Evolutionary conservation across 495 filamentous ascomycete species (phyloP).

Genomic region (Aspergillus homomorphus): DNA sequence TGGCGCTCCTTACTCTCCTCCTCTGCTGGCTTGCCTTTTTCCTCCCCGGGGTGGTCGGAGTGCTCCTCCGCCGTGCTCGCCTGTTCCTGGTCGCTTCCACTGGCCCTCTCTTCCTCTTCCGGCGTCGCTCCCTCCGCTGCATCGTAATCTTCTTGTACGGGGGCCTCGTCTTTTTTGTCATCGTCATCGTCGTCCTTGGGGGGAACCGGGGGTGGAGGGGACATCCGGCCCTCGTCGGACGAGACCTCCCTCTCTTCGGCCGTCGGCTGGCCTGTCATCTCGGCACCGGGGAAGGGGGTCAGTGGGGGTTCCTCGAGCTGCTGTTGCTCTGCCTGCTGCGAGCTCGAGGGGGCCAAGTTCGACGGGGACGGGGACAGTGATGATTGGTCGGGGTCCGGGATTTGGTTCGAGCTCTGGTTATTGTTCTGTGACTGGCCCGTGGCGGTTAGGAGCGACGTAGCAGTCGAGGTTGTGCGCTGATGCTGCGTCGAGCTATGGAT

Average conservation of each 20-base stretch:
- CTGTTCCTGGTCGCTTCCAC: constrained; percentile 9
- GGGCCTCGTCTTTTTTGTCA: constrained; percentile 10
- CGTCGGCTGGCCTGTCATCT: constrained; percentile 32
- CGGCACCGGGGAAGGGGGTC: constrained; percentile 44
- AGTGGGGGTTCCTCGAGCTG: constrained; percentile 33
- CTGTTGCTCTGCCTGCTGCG: constrained; percentile 23
- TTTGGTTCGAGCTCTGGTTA: background rate
- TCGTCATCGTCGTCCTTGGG: constrained; percentile 34
- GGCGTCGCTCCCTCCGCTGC: background rate
- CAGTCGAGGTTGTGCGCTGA: constrained; percentile 40
- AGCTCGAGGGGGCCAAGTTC: constrained; percentile 16
- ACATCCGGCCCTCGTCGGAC: constrained; percentile 29
- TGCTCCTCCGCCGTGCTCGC: constrained; percentile 7
- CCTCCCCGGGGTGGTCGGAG: constrained; percentile 6
- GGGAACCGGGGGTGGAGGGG: constrained; percentile 33
- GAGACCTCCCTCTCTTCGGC: constrained; percentile 28
- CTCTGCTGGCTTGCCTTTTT: constrained; percentile 20
- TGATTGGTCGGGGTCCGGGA: background rate
- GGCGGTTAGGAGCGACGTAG: constrained; percentile 16
- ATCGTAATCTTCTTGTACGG: background rate
- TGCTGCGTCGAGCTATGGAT: constrained; percentile 37
- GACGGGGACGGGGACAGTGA: constrained; percentile 18
- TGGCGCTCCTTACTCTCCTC: constrained; percentile 27
- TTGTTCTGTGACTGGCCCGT: background rate
- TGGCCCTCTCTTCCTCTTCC: constrained; percentile 1